Evolutionary conservation across 176 grass and related monocot genomes (phyloP).

Genomic region (Oryza officinalis): DNA sequence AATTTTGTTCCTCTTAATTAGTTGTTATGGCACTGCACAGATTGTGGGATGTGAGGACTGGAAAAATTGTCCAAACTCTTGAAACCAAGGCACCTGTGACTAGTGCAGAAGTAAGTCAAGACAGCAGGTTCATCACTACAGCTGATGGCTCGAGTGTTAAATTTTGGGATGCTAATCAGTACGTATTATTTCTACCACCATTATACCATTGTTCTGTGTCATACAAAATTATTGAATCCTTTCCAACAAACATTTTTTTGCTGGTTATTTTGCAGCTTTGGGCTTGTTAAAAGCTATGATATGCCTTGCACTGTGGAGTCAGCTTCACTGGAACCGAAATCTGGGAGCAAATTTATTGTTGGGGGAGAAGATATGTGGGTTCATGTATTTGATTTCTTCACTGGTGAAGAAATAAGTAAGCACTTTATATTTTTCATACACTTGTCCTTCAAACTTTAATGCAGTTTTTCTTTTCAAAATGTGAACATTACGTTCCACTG

Average conservation of each 20-base stretch:
- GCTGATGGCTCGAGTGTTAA: conserved; percentile 92
- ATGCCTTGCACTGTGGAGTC: conserved; percentile 95
- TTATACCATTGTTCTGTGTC: not conserved
- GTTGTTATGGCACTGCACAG: conserved; percentile 38
- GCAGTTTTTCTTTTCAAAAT: not conserved
- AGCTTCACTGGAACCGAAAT: conserved; percentile 88
- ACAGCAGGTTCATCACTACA: conserved; percentile 96
- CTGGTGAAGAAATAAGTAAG: conserved; percentile 96
- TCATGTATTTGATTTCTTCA: conserved; percentile 89
- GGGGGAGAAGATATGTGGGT: conserved; percentile 99
- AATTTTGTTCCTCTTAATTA: not conserved
- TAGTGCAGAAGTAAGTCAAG: conserved; percentile 92
- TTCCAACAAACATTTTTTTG: conserved; percentile 1
- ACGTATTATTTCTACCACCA: conserved; percentile 26
- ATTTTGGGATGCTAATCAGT: conserved; percentile 98
- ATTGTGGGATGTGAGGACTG: conserved; percentile 92
- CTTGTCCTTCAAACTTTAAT: not conserved
- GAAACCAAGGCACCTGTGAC: conserved; percentile 94
- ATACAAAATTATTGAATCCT: not conserved
- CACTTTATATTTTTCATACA: not conserved
- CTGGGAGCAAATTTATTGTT: conserved; percentile 79
- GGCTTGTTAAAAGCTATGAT: conserved; percentile 93
- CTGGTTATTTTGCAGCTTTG: conserved; percentile 64
- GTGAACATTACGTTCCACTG: not conserved
- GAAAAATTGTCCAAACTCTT: conserved; percentile 94